Percentiles rank a stretch among this genome's conserved stretches.
Conservation (phyloP, 1,284 basidiomycete species). For the Pascua guehoae region DNA sequence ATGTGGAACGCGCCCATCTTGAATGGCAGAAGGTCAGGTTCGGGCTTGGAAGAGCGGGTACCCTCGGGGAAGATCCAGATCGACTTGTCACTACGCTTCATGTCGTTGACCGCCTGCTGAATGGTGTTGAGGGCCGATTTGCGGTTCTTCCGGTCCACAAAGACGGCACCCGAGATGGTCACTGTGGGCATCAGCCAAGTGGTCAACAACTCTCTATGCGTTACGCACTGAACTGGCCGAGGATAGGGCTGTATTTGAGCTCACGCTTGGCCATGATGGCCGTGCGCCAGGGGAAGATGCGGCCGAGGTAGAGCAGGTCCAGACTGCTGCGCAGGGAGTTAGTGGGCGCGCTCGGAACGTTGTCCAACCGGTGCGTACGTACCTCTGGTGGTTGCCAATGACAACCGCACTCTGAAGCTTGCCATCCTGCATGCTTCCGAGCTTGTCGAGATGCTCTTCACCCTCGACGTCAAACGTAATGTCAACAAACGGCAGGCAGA, state of each 20-base stretch:
- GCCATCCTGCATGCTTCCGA: conserved; percentile 55
- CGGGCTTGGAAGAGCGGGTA: conserved; percentile 69
- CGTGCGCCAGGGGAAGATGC: conserved; percentile 76
- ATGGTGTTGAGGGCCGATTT: conserved; percentile 71
- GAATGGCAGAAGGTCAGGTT: conserved; percentile 72
- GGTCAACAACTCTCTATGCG: background rate
- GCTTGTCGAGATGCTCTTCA: conserved; percentile 65
- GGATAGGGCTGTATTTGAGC: conserved; percentile 73
- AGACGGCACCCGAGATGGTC: conserved; percentile 85
- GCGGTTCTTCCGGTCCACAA: conserved; percentile 83
- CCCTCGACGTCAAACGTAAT: conserved; percentile 78
- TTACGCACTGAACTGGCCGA: conserved; percentile 74
- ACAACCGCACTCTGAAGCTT: conserved; percentile 57
- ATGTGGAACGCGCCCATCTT: conserved; percentile 99
- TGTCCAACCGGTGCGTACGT: conserved; percentile 3
- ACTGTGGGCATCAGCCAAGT: conserved; percentile 50
- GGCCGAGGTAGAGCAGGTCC: conserved; percentile 78
- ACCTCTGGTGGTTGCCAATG: conserved; percentile 86
- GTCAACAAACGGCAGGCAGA: conserved; percentile 65
- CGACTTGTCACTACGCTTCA: conserved; percentile 68
- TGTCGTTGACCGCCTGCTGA: conserved; percentile 69
- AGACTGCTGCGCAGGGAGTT: conserved; percentile 58
- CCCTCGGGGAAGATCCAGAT: conserved; percentile 93
- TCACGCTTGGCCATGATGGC: conserved; percentile 94
- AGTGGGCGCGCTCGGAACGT: background rate